phyloP scores from a whole-genome alignment of 139 green algal species.

The Volvox reticuliferus region DNA sequence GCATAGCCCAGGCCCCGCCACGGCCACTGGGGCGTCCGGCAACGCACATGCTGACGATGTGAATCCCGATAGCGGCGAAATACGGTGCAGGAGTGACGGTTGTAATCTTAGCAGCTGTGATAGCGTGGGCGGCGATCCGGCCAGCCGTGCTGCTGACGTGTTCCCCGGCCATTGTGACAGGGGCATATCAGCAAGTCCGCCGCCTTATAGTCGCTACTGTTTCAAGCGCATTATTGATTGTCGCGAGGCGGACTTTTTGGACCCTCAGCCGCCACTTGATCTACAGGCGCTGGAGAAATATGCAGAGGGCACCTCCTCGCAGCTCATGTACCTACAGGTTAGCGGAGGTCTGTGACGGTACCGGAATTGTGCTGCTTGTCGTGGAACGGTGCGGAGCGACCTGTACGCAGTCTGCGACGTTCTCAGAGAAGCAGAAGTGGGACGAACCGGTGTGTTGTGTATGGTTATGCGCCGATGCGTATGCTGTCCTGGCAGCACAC shows the following conservation, averaged over 20 bases:
- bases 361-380: no score
- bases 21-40: not conserved
- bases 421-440: no score
- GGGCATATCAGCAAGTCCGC: not conserved
- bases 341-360: not conserved
- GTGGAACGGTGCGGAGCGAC: no score
- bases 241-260: conserved; percentile 72
- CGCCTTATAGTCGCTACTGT: conserved; percentile 62
- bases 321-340: conserved; percentile 76
- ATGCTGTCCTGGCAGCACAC: no score
- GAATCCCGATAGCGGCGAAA: not conserved
- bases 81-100: not conserved
- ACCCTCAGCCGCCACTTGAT: conserved; percentile 62
- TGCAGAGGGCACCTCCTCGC: conserved; percentile 78
- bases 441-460: no score
- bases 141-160: no score
- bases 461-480: no score
- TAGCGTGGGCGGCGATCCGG: not conserved
- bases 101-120: not conserved
- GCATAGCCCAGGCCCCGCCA: not conserved
- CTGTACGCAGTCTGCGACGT: no score
- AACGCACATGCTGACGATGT: no score
- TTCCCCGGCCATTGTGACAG: not conserved
- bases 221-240: conserved; percentile 79
- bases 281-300: conserved; percentile 81